Evolutionary conservation across 164 flowering plant species (phyloP).

Genomic region (Euptelea pleiosperma): DNA sequence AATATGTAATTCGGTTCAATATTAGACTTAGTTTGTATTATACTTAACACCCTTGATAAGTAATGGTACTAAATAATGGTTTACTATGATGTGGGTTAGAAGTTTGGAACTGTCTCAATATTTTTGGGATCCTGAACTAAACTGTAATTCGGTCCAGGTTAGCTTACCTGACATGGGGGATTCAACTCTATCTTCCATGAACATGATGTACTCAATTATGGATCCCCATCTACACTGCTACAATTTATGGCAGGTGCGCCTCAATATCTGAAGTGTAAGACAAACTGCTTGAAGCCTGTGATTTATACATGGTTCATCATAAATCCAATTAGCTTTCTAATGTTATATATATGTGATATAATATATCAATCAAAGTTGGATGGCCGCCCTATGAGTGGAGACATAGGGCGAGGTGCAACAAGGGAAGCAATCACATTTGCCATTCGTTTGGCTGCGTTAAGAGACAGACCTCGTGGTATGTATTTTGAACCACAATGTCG

Average conservation of each 20-base stretch:
- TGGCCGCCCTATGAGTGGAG: constrained; percentile 98
- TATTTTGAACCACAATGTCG: not conserved
- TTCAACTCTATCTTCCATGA: constrained; percentile 49
- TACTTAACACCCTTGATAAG: no score
- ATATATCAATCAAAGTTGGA: constrained; percentile 51
- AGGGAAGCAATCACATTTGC: constrained; percentile 71
- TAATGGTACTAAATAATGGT: no score
- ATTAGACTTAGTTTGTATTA: no score
- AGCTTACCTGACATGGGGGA: constrained; percentile 69
- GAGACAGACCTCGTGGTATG: constrained; percentile 61
- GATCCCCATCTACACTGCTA: constrained; percentile 42
- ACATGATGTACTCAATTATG: constrained; percentile 57
- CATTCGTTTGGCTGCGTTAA: constrained; percentile 42
- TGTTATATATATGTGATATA: constrained; percentile 1
- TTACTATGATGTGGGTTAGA: not conserved
- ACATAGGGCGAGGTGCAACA: constrained; percentile 88
- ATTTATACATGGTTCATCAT: not conserved
- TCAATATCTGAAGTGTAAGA: not conserved
- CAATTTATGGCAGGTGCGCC: constrained; percentile 83
- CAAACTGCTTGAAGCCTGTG: constrained; percentile 4
- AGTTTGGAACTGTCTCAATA: not conserved
- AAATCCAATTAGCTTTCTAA: not conserved
- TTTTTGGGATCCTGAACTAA: not conserved
- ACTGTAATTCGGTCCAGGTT: constrained; percentile 41
- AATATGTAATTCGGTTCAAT: no score